These are phyloP conservation scores for Pigoraptor vietnamica DNA, from an alignment of 78 protist genomes.

Conservation along the genomic window DNA sequence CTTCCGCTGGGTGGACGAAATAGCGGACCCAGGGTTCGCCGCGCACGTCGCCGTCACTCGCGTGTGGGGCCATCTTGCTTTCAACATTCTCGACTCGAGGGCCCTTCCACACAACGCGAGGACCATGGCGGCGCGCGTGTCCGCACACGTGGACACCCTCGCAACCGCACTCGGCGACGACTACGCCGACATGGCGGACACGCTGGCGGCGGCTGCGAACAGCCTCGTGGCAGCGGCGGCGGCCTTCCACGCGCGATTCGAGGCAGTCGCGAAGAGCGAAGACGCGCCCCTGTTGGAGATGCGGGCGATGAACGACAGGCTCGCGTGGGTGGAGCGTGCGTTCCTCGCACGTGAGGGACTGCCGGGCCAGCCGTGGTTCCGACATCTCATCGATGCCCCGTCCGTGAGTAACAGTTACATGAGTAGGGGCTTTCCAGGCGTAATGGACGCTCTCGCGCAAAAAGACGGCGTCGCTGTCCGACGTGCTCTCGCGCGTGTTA, in stretches of 20 bases:
- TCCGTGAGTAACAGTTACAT: not conserved
- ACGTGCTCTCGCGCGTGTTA: not conserved
- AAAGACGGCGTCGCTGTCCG: not conserved
- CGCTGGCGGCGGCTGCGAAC: too few relatives aligned
- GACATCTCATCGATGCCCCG: not conserved
- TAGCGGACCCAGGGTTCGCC: too few relatives aligned
- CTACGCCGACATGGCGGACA: too few relatives aligned
- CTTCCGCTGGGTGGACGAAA: too few relatives aligned
- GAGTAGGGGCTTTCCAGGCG: not conserved
- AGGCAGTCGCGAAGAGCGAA: not conserved
- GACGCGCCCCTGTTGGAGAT: not conserved
- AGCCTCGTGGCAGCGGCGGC: too few relatives aligned
- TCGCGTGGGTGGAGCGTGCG: not conserved
- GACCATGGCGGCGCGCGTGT: too few relatives aligned
- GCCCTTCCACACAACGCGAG: too few relatives aligned
- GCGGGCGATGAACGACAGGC: not conserved
- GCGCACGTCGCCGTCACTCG: too few relatives aligned
- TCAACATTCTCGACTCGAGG: too few relatives aligned
- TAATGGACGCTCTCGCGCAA: not conserved
- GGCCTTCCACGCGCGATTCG: not conserved
- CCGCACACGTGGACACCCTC: too few relatives aligned
- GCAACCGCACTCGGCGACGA: too few relatives aligned
- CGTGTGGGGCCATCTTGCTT: too few relatives aligned
- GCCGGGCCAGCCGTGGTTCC: not conserved
- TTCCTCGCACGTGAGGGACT: not conserved